Base-by-base conservation (phyloP, 2,329 filamentous ascomycete species). In the Colletotrichum sansevieriae region DNA sequence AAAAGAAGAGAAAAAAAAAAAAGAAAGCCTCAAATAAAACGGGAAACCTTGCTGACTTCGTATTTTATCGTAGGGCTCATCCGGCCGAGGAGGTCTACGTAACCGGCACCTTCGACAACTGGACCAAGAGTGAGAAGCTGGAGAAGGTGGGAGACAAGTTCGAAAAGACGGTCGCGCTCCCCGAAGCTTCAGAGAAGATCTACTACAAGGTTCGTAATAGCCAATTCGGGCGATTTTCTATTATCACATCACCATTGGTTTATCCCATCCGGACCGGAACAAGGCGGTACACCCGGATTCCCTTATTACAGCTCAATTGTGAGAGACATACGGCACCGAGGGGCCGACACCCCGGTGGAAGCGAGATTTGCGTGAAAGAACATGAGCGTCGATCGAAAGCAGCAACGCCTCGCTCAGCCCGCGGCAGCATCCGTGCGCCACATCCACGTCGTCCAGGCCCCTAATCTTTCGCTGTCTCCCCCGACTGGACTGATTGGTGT, bases 81-180 rank as follows among this genome's bases (percentile, higher is more conserved):
- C 85, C 90, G 75, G 95, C 92, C 78, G 87, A 90, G 74, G 92
- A 97, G 78, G 95, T 98, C 79, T 95, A 92, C 81, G 96, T 98
- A 75, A 98, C 95, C 46, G 96, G 96, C 78, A 95, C 93, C 71
- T 98, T 98, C 78, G 95, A 98, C 82, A 88, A 93, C 83, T 99
- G 96, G 96, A 87, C 88, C 73, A 95, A 96, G 85, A 94, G 90
- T 65, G 88, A 95, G 79, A 88, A 92, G 83, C 87, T 99, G 66
- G 90, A 94, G 55, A 94, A 93, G 83, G 86, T 89, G 46, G 92
- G 87, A 77, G 84, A 89, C 72, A 75, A 86, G 74, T 97, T 97
- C 80, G 86, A 92, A 81, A 97, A 97, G 85, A 88, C 89, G 39
- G 94, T 99, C 69, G 83, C 88, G 61, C 85, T 98, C 39, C 84